These are phyloP conservation scores for Ceriops decandra DNA, from an alignment of 345 rosid genomes.

Conservation along the genomic window DNA sequence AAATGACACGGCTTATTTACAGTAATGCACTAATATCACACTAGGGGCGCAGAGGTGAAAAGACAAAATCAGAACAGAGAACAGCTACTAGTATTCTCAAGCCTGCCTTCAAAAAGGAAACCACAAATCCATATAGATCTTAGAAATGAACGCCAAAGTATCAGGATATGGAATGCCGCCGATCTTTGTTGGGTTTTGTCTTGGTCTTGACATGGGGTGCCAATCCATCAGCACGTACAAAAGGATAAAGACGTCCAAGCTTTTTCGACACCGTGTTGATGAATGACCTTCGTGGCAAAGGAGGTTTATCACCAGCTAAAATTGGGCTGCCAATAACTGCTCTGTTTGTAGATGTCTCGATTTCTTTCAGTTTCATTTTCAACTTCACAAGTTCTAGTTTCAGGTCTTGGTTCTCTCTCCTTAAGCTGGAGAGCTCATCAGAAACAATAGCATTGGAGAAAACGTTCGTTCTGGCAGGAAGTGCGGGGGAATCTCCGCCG, in stretches of 20 bases:
- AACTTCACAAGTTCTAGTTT: constrained; percentile 69
- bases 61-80: constrained; percentile 1
- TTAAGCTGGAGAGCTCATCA: constrained; percentile 57
- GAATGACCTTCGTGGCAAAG: constrained; percentile 70
- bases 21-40: constrained; percentile 20
- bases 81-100: constrained; percentile 12
- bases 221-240: constrained; percentile 42
- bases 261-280: constrained; percentile 70
- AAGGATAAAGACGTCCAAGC: constrained; percentile 76
- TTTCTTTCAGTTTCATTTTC: constrained; percentile 83
- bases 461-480: constrained; percentile 31
- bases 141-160: constrained; percentile 10
- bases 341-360: constrained; percentile 35
- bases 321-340: constrained; percentile 37
- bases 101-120: constrained; percentile 11
- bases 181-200: constrained; percentile 61
- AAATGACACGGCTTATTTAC: constrained; percentile 24
- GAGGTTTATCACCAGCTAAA: constrained; percentile 63
- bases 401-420: constrained; percentile 77
- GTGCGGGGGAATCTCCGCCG: constrained; percentile 33
- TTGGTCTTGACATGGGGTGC: constrained; percentile 44
- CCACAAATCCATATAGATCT: constrained; percentile 1
- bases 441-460: constrained; percentile 39
- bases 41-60: constrained; percentile 4
- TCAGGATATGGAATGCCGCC: constrained; percentile 90